These are phyloP conservation scores for Sporisorium iseilematis-ciliati DNA, from an alignment of 1,284 basidiomycete species.

Conservation along the genomic window DNA sequence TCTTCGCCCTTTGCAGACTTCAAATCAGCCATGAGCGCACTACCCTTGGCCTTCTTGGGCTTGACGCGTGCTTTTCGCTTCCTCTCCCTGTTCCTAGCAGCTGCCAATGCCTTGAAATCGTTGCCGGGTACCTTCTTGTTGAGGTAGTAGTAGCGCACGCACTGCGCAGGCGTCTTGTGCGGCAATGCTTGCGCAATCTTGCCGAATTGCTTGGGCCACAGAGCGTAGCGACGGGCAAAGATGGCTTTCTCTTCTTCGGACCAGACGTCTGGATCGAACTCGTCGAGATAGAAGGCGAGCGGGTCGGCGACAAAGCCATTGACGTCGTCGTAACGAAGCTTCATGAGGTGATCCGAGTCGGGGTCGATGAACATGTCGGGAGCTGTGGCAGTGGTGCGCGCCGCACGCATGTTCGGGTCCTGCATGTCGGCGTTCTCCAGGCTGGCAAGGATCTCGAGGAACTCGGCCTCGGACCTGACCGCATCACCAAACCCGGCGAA, in stretches of 20 bases:
- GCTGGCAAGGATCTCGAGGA: constrained; percentile 94
- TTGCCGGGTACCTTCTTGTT: constrained; percentile 80
- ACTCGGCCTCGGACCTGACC: constrained; percentile 93
- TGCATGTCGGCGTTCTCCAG: constrained; percentile 91
- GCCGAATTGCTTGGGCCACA: constrained; percentile 93
- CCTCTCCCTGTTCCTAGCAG: constrained; percentile 64
- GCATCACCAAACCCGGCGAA: constrained; percentile 79
- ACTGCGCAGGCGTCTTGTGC: constrained; percentile 88
- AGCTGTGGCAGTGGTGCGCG: constrained; percentile 86
- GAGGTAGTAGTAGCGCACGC: constrained; percentile 92
- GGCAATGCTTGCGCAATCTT: constrained; percentile 82
- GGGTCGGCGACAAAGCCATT: constrained; percentile 86
- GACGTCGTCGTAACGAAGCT: constrained; percentile 80
- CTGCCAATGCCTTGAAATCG: constrained; percentile 65
- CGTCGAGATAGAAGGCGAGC: constrained; percentile 74
- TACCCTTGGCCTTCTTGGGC: constrained; percentile 69
- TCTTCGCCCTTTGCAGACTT: constrained; percentile 67
- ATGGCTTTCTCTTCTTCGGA: constrained; percentile 84
- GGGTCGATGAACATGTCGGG: constrained; percentile 88
- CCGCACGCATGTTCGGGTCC: constrained; percentile 87
- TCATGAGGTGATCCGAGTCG: constrained; percentile 74
- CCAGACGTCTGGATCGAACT: constrained; percentile 74
- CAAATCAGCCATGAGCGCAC: constrained; percentile 68
- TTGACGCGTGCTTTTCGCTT: constrained; percentile 66
- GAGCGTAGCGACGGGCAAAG: constrained; percentile 84